Percentiles rank a stretch among this genome's conserved stretches.
Conservation (phyloP, 768 basidiomycete species). For the Sarcodon aspratus region DNA sequence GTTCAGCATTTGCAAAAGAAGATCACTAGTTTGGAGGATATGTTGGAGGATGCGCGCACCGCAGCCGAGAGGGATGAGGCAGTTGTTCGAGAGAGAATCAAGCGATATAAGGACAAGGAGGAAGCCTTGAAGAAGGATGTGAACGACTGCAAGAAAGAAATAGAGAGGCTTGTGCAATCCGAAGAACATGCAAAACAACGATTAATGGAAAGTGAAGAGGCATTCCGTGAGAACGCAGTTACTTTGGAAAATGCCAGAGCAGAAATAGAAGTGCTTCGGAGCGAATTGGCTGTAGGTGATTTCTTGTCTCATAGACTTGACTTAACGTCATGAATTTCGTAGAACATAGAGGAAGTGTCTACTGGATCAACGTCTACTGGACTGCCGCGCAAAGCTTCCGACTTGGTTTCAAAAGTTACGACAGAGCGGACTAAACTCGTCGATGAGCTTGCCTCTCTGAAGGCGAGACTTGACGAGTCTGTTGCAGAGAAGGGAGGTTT, state of each 20-base stretch:
- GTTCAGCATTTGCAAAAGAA: slow-evolving; percentile 78
- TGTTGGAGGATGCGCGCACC: slow-evolving; percentile 65
- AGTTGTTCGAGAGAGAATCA: slow-evolving; percentile 48
- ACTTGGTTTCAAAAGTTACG: slow-evolving; percentile 34
- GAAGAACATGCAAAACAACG: slow-evolving; percentile 53
- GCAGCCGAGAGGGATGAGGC: slow-evolving; percentile 68
- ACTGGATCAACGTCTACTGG: slow-evolving; percentile 11
- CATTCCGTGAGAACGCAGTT: slow-evolving; percentile 74
- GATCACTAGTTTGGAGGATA: slow-evolving; percentile 67
- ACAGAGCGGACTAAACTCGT: slow-evolving; percentile 39
- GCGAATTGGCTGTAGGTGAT: slow-evolving; percentile 61
- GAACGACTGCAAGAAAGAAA: slow-evolving; percentile 48
- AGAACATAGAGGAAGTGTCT: slow-evolving; percentile 61
- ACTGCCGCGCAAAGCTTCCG: slow-evolving; percentile 29
- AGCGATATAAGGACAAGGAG: slow-evolving; percentile 63
- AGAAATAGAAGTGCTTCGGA: slow-evolving; percentile 72
- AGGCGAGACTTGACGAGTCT: slow-evolving; percentile 32
- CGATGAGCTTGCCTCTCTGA: slow-evolving; percentile 45
- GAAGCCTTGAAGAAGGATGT: slow-evolving; percentile 64
- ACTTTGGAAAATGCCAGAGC: slow-evolving; percentile 85
- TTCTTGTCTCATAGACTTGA: neutral
- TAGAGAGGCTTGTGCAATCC: slow-evolving; percentile 48
- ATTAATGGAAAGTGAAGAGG: slow-evolving; percentile 82
- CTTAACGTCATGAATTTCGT: slow-evolving; percentile 11
- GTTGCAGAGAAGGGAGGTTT: slow-evolving; percentile 15